Conservation (phyloP, 2,329 filamentous ascomycete species). For the Monilinia vaccinii-corymbosi region DNA sequence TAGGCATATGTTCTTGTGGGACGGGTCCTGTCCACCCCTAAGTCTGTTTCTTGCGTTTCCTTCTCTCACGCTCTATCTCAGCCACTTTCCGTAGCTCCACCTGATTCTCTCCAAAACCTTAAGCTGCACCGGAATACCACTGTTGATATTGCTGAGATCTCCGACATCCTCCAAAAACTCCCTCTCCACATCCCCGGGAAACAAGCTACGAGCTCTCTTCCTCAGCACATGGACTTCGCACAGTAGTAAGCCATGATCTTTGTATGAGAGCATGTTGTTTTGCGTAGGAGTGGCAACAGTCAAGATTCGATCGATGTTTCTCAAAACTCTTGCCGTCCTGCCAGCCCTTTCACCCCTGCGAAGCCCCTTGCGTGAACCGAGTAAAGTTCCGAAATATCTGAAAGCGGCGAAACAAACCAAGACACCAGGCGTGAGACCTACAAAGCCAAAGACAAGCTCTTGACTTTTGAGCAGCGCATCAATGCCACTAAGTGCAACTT, state of each 20-base stretch:
- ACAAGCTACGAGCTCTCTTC: slow-evolving; percentile 53
- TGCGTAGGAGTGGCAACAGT: slow-evolving; percentile 59
- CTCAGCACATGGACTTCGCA: slow-evolving; percentile 84
- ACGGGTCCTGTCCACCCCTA: neutral
- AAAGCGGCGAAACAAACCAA: slow-evolving; percentile 69
- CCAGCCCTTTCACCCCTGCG: slow-evolving; percentile 56
- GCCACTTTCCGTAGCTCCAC: slow-evolving; percentile 83
- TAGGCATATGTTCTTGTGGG: neutral
- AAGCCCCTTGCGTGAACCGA: slow-evolving; percentile 63
- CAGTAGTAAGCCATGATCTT: slow-evolving; percentile 81
- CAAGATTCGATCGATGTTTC: slow-evolving; percentile 79
- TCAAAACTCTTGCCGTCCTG: slow-evolving; percentile 66
- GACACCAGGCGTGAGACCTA: slow-evolving; percentile 88
- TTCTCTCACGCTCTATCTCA: slow-evolving; percentile 29
- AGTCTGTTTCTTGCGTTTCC: neutral
- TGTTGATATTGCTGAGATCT: slow-evolving; percentile 72
- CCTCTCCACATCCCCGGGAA: slow-evolving; percentile 66
- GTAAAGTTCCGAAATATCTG: slow-evolving; percentile 59
- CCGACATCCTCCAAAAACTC: slow-evolving; percentile 86
- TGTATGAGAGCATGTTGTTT: slow-evolving; percentile 74
- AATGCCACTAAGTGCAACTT: slow-evolving; percentile 92
- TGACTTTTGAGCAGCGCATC: slow-evolving; percentile 92
- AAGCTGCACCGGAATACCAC: slow-evolving; percentile 68
- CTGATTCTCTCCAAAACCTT: slow-evolving; percentile 74
- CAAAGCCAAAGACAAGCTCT: slow-evolving; percentile 95